Conservation (phyloP, 139 green algal genomes). For the Dunaliella primolecta region DNA sequence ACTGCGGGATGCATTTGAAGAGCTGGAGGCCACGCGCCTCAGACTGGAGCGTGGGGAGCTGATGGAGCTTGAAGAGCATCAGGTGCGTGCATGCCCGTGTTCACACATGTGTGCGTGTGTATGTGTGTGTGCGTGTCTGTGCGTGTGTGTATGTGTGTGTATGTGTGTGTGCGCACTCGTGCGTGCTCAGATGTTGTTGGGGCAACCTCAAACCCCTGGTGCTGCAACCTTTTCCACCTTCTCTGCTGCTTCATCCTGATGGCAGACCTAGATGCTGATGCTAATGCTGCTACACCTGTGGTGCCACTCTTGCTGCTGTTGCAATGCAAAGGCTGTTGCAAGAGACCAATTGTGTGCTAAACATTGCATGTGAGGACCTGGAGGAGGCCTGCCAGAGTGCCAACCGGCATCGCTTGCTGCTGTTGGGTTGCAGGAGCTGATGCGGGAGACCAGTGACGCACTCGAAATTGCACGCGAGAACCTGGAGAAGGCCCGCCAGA, state of each 20-base stretch:
- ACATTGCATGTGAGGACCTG: background rate
- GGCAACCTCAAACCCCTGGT: too few relatives aligned
- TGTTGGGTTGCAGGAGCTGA: background rate
- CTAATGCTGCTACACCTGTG: too few relatives aligned
- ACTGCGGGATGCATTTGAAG: background rate
- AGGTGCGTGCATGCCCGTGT: too few relatives aligned
- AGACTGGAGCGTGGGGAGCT: background rate
- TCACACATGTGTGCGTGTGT: background rate
- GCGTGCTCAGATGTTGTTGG: background rate
- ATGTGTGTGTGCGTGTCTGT: background rate
- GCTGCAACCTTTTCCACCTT: too few relatives aligned
- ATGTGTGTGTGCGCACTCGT: background rate
- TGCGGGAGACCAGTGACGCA: background rate
- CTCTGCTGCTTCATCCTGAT: too few relatives aligned
- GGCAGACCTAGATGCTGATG: too few relatives aligned
- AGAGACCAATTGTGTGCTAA: background rate
- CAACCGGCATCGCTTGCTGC: background rate
- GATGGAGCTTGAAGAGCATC: background rate
- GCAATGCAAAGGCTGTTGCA: background rate
- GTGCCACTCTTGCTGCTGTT: too few relatives aligned
- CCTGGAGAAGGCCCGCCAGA: background rate
- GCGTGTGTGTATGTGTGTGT: background rate
- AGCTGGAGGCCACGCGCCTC: background rate
- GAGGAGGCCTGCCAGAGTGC: too few relatives aligned
- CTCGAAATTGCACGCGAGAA: background rate